phyloP scores from a whole-genome alignment of 164 flowering plant genomes.

The Vitis riparia region DNA sequence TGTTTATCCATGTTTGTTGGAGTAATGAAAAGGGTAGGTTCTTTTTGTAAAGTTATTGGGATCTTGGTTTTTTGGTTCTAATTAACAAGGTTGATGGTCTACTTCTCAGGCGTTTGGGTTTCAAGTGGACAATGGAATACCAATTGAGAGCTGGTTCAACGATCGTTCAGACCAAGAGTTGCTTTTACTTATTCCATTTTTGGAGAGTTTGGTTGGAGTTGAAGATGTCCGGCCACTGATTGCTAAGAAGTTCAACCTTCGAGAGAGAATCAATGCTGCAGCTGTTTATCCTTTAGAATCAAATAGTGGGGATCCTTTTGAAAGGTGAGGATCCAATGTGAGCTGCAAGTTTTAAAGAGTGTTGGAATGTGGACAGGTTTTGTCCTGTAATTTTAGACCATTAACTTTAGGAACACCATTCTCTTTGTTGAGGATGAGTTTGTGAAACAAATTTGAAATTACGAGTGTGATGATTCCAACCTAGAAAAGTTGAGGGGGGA shows the following conservation, averaged over 20 bases:
- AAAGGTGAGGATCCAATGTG: slow-evolving; percentile 25
- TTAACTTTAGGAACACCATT: neutral
- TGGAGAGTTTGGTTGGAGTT: slow-evolving; percentile 85
- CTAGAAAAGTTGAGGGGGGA: neutral
- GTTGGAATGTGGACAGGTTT: neutral
- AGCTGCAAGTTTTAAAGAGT: neutral
- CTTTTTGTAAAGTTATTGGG: no score
- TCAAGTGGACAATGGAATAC: slow-evolving; percentile 97
- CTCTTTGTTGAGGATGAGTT: slow-evolving; percentile 8
- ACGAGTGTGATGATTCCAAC: slow-evolving; percentile 1
- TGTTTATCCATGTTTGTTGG: no score
- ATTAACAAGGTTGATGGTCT: neutral
- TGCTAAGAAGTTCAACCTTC: slow-evolving; percentile 73
- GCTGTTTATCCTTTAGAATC: slow-evolving; percentile 54
- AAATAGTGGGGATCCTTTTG: slow-evolving; percentile 35
- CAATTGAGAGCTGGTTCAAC: slow-evolving; percentile 98
- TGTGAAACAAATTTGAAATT: neutral
- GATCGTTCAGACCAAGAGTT: slow-evolving; percentile 83
- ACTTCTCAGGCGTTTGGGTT: slow-evolving; percentile 88
- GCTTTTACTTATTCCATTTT: slow-evolving; percentile 67
- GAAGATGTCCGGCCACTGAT: slow-evolving; percentile 93
- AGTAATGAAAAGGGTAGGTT: no score
- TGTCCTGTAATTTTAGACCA: neutral
- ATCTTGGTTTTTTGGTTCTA: no score
- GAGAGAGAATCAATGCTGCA: slow-evolving; percentile 65